A percentile compares a stretch with the other conserved stretches of the same genome.
Conservation (phyloP, 106 monocot genomes). For the Vanilla planifolia region DNA sequence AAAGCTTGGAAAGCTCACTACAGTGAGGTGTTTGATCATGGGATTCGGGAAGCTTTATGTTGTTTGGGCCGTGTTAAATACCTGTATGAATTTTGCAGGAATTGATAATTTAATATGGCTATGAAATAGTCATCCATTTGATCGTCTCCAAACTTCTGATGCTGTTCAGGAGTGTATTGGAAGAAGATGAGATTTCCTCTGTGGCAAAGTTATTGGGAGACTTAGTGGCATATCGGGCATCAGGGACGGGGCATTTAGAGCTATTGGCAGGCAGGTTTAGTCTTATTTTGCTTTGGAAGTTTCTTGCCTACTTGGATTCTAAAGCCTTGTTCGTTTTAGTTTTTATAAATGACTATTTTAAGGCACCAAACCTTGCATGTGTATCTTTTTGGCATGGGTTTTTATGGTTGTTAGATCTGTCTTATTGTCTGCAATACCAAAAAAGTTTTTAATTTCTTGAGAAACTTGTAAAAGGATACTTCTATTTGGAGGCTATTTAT, state of each 20-base stretch:
- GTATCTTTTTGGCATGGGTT: no score
- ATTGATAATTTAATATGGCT: neutral
- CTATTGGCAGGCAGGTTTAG: slow-evolving; percentile 69
- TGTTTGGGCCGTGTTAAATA: slow-evolving; percentile 93
- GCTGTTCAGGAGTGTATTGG: slow-evolving; percentile 68
- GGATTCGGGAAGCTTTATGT: slow-evolving; percentile 91
- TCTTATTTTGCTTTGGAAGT: no score
- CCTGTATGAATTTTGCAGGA: slow-evolving; percentile 47
- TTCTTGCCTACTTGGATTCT: no score
- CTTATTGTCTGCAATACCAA: no score
- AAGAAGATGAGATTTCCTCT: slow-evolving; percentile 95
- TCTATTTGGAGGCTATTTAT: no score
- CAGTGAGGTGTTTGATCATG: slow-evolving; percentile 92
- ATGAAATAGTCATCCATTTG: neutral
- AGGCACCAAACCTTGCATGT: no score
- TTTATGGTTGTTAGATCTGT: no score
- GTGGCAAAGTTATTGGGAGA: slow-evolving; percentile 91
- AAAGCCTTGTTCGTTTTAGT: no score
- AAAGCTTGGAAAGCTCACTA: slow-evolving; percentile 97
- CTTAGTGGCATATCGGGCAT: slow-evolving; percentile 93
- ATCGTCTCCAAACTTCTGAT: slow-evolving; percentile 8
- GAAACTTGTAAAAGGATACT: no score
- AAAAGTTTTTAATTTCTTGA: no score
- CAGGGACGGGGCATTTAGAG: slow-evolving; percentile 97
- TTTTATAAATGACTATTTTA: no score